phyloP scores from a whole-genome alignment of 1,284 basidiomycete species.

The Tausonia pullulans region DNA sequence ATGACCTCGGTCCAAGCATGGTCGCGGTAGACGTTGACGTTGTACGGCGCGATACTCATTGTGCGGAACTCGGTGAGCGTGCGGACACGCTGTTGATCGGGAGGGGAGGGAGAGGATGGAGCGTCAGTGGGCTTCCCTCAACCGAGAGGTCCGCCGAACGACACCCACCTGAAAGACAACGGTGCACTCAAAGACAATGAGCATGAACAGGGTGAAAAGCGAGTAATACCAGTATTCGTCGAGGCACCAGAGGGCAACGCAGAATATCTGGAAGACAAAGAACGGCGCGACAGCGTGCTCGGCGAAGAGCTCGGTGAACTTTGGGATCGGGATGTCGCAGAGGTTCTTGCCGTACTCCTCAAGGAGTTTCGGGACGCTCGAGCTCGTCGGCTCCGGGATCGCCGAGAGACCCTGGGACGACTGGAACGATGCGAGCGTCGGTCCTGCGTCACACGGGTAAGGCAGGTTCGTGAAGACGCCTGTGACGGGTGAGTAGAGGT shows the following conservation, averaged over 20 bases:
- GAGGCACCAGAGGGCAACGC: slow-evolving; percentile 86
- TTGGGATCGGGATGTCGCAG: slow-evolving; percentile 89
- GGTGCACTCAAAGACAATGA: slow-evolving; percentile 91
- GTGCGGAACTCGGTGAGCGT: slow-evolving; percentile 89
- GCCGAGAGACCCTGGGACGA: slow-evolving; percentile 41
- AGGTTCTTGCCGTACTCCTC: slow-evolving; percentile 76
- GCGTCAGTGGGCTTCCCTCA: not conserved
- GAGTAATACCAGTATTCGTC: slow-evolving; percentile 99
- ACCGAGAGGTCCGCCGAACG: too few relatives aligned
- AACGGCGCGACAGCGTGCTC: slow-evolving; percentile 92
- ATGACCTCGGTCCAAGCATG: slow-evolving; percentile 67
- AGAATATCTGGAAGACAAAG: slow-evolving; percentile 94
- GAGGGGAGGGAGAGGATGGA: not conserved
- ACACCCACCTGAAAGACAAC: slow-evolving; percentile 80
- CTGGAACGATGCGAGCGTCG: slow-evolving; percentile 59
- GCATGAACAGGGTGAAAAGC: slow-evolving; percentile 92
- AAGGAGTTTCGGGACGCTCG: slow-evolving; percentile 35
- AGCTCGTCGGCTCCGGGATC: slow-evolving; percentile 24
- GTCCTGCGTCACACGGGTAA: slow-evolving; percentile 72
- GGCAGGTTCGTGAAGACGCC: slow-evolving; percentile 71
- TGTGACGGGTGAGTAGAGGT: slow-evolving; percentile 53
- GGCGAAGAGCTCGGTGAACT: slow-evolving; percentile 72
- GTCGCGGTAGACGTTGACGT: slow-evolving; percentile 67
- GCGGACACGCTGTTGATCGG: slow-evolving; percentile 52
- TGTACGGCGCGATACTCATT: slow-evolving; percentile 83